Evolutionary conservation across 2,329 filamentous ascomycete genomes (phyloP), one percentile per base, ranked within the genome.

Genomic region (Phaeophleospora eucalypticola): DNA sequence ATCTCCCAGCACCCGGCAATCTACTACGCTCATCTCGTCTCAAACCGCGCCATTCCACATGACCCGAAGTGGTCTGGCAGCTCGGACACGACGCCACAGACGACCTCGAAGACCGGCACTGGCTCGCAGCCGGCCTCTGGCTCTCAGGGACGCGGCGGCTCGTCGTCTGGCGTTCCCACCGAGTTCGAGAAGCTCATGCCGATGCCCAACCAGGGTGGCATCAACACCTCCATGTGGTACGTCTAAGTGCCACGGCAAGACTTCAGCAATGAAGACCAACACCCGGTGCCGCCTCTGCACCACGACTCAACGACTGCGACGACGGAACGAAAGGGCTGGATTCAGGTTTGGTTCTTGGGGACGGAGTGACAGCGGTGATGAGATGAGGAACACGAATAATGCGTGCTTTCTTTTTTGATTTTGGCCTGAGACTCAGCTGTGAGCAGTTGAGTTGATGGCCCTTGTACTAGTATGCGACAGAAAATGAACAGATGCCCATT

Each of bases 11-110:
- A 79, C 56, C 93, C 93, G 0, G 89, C 93, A 0, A 85, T 97
- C 0, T 98, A 98, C 76, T 98, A 98, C 58, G 89, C 94, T 0
- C 93, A 98, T 68, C 70, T 98, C 53, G 89, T 90, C 27, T 85
- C 89, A 7, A 81, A 82, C 48, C 87, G 93, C 41, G 89, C 87
- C 16, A 82, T 83, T 44, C 75, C 82, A 3, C 93, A 98, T 55
- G 83, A 91, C 60, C 73, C 77, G 52, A 65, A 65, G 20, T 68
- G 64, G 57, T 54, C 50, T 33, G 53, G 51, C 41, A 54, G 48
- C 47, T 54, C 43, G 43, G 55, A 14, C 46, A 37, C 18, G 43
- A 52, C 4, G 51, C 53, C 41, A 52, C 52, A n/a, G n/a, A n/a
- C n/a, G n/a, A 41, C 45, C 36, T 37, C 40, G 16, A 19, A 44